phyloP scores from a whole-genome alignment of 2,329 filamentous ascomycete genomes.

The Fusarium drepaniforme region DNA sequence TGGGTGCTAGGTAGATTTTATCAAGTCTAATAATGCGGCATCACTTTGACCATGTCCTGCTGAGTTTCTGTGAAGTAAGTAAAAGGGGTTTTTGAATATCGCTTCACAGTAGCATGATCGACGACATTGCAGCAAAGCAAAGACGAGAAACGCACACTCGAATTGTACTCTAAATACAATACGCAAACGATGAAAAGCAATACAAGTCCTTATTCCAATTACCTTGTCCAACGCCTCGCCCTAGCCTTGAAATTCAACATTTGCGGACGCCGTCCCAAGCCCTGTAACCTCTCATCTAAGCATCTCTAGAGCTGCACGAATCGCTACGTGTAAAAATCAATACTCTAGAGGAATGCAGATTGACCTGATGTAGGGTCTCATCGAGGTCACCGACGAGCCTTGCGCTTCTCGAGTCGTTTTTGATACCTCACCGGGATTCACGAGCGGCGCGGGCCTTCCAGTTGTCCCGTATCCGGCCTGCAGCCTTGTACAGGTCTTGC shows the following conservation, averaged over 20 bases:
- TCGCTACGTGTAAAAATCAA: neutral
- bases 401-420: slow-evolving; percentile 6
- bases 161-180: neutral
- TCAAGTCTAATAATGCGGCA: slow-evolving; percentile 29
- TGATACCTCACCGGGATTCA: slow-evolving; percentile 68
- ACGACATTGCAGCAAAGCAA: neutral
- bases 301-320: neutral
- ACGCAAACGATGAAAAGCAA: neutral
- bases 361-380: neutral
- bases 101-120: neutral
- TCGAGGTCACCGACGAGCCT: neutral
- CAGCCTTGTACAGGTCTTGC: slow-evolving; percentile 79
- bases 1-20: slow-evolving; percentile 36
- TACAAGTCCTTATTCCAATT: slow-evolving; percentile 4
- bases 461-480: slow-evolving; percentile 78
- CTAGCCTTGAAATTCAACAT: slow-evolving; percentile 28
- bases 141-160: neutral
- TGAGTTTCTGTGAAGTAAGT: neutral
- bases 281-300: neutral
- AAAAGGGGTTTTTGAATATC: neutral
- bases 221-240: slow-evolving; percentile 37
- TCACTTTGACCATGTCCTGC: neutral
- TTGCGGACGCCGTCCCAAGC: slow-evolving; percentile 24
- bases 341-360: neutral
- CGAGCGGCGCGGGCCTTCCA: slow-evolving; percentile 73